Evolutionary conservation across 805 yeast species (phyloP).

Genomic region (Monosporozyma aerobia): DNA sequence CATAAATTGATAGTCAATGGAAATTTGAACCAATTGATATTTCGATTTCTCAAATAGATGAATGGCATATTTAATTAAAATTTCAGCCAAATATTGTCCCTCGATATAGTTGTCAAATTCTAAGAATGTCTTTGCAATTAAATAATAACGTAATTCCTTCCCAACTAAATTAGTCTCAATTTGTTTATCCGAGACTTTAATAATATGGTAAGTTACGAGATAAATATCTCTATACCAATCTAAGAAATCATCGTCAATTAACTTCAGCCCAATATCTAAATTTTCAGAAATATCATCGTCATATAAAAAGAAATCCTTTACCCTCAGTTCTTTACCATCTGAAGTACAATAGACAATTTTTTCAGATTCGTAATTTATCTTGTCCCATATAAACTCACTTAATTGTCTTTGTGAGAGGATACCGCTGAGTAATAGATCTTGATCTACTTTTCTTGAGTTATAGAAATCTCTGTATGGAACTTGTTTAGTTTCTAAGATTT

Average conservation of each 20-base stretch:
- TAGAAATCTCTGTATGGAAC: constrained; percentile 57
- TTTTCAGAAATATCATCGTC: constrained; percentile 10
- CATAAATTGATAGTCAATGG: constrained; percentile 27
- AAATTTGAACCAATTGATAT: constrained; percentile 32
- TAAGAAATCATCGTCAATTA: constrained; percentile 25
- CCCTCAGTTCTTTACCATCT: constrained; percentile 15
- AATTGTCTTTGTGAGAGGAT: constrained; percentile 25
- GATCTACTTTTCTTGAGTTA: constrained; percentile 89
- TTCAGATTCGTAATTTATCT: constrained; percentile 30
- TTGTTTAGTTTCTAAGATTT: constrained; percentile 29
- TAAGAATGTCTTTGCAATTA: constrained; percentile 29
- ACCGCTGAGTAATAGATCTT: constrained; percentile 21
- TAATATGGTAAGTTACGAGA: constrained; percentile 18
- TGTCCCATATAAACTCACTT: constrained; percentile 32
- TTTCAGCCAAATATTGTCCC: constrained; percentile 33
- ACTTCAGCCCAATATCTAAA: constrained; percentile 22
- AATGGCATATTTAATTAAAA: constrained; percentile 28
- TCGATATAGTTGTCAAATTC: constrained; percentile 31
- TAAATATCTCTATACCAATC: constrained; percentile 20
- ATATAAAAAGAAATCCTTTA: constrained; percentile 18
- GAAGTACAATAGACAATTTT: constrained; percentile 26
- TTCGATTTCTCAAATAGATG: constrained; percentile 31
- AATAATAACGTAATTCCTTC: constrained; percentile 20
- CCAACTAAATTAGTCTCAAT: constrained; percentile 13
- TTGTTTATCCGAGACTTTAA: constrained; percentile 10